A percentile compares a stretch with the other conserved stretches of the same genome.
Evolutionary conservation across 805 yeast genomes (phyloP).

Genomic region (Nadsonia fulvescens): DNA sequence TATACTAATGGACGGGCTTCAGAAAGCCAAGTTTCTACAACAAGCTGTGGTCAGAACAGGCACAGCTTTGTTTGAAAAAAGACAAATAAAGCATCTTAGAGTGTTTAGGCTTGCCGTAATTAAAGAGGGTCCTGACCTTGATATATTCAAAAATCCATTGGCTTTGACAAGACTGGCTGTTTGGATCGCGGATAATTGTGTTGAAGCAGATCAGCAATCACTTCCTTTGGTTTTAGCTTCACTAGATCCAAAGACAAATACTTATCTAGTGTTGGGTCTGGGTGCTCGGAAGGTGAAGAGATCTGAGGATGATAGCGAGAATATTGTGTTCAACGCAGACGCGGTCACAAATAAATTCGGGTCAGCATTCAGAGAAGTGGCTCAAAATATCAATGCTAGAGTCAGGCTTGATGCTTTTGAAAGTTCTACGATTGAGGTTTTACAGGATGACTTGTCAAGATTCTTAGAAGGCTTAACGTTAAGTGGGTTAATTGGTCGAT

Average conservation of each 20-base stretch:
- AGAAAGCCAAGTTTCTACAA: conserved; percentile 69
- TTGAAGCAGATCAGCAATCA: conserved; percentile 45
- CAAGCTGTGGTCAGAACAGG: conserved; percentile 75
- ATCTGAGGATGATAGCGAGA: conserved; percentile 13
- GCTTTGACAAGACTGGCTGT: conserved; percentile 68
- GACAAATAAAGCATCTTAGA: conserved; percentile 58
- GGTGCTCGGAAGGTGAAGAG: conserved; percentile 57
- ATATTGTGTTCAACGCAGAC: conserved; percentile 19
- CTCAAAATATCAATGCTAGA: conserved; percentile 68
- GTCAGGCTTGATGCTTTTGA: conserved; percentile 90
- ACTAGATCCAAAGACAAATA: conserved; percentile 50
- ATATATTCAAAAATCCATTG: conserved; percentile 67
- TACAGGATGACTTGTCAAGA: conserved; percentile 73
- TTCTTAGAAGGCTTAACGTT: conserved; percentile 70
- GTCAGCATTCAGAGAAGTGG: conserved; percentile 78
- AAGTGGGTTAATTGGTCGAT: conserved; percentile 51
- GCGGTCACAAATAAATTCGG: conserved; percentile 66
- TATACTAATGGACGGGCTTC: conserved; percentile 49
- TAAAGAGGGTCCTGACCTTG: conserved; percentile 73
- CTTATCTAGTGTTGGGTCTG: conserved; percentile 75
- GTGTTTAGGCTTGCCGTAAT: conserved; percentile 74
- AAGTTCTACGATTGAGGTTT: conserved; percentile 77
- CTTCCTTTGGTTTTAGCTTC: conserved; percentile 79
- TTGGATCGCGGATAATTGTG: conserved; percentile 82
- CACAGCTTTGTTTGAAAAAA: conserved; percentile 71